A percentile compares a stretch with the other conserved stretches of the same genome.
These are phyloP conservation scores for Vigna hirtella DNA, from an alignment of 306 rosid genomes.

Conservation along the genomic window DNA sequence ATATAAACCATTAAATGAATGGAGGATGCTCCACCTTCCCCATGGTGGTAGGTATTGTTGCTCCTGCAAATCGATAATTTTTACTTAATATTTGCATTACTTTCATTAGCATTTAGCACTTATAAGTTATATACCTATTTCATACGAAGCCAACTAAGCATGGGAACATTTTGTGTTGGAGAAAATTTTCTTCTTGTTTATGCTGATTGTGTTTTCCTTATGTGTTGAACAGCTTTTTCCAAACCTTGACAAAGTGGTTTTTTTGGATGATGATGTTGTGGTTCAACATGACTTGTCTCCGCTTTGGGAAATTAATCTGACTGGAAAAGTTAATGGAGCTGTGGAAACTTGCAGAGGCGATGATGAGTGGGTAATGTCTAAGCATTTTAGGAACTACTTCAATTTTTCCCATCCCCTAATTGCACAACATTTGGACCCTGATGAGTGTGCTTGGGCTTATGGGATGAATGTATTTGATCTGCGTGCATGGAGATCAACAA, in stretches of 20 bases:
- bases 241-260: constrained; percentile 91
- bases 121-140: not conserved
- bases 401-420: constrained; percentile 93
- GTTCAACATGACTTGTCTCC: constrained; percentile 89
- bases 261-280: constrained; percentile 93
- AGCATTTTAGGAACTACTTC: constrained; percentile 89
- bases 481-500: constrained; percentile 80
- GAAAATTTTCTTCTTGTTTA: not conserved
- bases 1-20: not conserved
- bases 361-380: constrained; percentile 98
- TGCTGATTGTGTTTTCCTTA: constrained; percentile 48
- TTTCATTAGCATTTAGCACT: not conserved
- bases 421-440: constrained; percentile 75
- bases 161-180: not conserved
- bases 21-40: not conserved
- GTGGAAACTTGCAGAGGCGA: constrained; percentile 97
- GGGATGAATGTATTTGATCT: constrained; percentile 98
- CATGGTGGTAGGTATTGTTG: not conserved
- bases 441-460: constrained; percentile 99
- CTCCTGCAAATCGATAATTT: constrained; percentile 12
- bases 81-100: constrained; percentile 5
- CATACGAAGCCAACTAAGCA: not conserved
- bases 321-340: constrained; percentile 95
- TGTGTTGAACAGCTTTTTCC: constrained; percentile 81
- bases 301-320: constrained; percentile 90